Evolutionary conservation across 169 alveolate species (phyloP), one percentile per base, ranked within the genome.

Genomic region (Plasmodium yoelii): DNA sequence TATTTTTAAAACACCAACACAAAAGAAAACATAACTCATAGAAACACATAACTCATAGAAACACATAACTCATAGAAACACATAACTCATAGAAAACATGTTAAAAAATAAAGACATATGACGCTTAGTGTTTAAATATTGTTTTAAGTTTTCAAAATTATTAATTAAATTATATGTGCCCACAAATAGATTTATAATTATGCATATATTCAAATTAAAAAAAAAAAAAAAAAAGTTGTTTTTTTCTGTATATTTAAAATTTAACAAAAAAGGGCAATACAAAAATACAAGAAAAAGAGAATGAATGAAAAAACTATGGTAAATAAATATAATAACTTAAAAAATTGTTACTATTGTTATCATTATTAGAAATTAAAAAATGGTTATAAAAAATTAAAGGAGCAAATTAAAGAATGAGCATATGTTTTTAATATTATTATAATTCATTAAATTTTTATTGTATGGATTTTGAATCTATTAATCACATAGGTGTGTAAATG

Each of bases 211-310:
- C 7, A 34, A 24, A 73, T 57, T 39, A 56, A 15, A 12, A 73
- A 51, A 73, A 39, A 56, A 56, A 56, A 15, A 12, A 73, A 51
- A 73, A 39, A 56, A 56, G 72, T 56, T 56, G 9, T 19, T 73
- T 24, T 73, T 18, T n/a, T 73, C 87, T 73, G 87, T 73, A 61
- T 73, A 73, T 73, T 73, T 73, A 56, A 73, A 57, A 73, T 22
- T 49, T 73, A 73, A 73, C 87, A 73, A 53, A 73, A 73, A 73
- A 73, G 42, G 59, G 9, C 28, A 34, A 44, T 56, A 73, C 71
- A 47, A 73, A 73, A 73, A 56, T 47, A 73, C 22, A 73, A 7
- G 71, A 63, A 12, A 46, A 71, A 34, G 42, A 49, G 55, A 71
- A 13, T 71, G 7, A 60, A 60, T 24, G 15, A 42, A 39, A 61